phyloP scores from a whole-genome alignment of 2,329 filamentous ascomycete genomes.

The Colletotrichum sp. region DNA sequence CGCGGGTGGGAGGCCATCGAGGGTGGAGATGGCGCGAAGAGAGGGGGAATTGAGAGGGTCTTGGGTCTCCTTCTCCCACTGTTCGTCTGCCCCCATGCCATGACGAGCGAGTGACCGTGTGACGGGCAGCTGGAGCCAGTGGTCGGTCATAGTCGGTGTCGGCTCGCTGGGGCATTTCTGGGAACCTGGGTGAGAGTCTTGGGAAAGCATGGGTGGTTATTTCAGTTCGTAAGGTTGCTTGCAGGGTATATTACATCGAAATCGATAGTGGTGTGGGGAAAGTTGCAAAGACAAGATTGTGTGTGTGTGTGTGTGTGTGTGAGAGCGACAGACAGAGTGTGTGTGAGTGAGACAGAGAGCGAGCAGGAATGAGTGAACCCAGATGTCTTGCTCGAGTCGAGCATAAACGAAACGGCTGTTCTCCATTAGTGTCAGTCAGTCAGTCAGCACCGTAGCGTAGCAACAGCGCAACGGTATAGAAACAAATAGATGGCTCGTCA shows the following conservation, averaged over 20 bases:
- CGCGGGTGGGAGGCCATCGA: constrained; percentile 12
- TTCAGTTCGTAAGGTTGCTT: constrained; percentile 15
- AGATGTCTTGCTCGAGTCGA: background rate
- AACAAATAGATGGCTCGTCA: background rate
- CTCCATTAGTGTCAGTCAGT: background rate
- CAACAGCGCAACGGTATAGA: background rate
- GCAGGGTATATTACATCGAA: constrained; percentile 20
- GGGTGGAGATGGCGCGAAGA: constrained; percentile 11
- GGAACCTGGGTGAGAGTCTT: background rate
- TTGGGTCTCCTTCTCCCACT: background rate
- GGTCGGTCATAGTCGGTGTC: constrained; percentile 11
- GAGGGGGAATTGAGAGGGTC: constrained; percentile 7
- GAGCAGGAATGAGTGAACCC: background rate
- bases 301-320: background rate
- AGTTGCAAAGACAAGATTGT: background rate
- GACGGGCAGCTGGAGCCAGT: constrained; percentile 16
- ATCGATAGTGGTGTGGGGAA: constrained; percentile 22
- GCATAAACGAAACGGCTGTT: background rate
- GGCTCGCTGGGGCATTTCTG: background rate
- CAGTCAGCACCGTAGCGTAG: background rate
- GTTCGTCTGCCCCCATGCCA: background rate
- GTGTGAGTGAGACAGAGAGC: background rate
- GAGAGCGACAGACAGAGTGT: background rate
- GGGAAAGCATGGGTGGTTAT: background rate
- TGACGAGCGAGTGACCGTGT: constrained; percentile 15